These are phyloP conservation scores for Straminergon stramineum DNA, from an alignment of 225 moss, liverwort and hornwort species.

Conservation along the genomic window DNA sequence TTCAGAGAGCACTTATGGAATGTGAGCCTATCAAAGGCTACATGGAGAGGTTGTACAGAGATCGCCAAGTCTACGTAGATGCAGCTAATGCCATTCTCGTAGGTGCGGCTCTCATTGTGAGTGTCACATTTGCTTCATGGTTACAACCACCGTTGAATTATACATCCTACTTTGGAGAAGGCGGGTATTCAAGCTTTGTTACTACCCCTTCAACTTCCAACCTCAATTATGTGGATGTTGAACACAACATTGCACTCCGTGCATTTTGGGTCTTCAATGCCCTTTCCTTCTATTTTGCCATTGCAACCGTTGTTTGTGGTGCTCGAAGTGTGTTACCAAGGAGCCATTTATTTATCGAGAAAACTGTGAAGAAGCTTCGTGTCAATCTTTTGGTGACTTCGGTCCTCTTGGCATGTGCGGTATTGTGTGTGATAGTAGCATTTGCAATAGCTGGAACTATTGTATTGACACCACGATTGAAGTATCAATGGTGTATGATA, in stretches of 20 bases:
- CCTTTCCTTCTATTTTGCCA: background rate
- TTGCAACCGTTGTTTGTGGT: background rate
- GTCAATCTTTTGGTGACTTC: background rate
- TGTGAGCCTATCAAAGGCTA: background rate
- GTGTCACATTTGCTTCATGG: background rate
- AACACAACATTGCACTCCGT: background rate
- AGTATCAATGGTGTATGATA: background rate
- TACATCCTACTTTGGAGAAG: background rate
- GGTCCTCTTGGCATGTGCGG: background rate
- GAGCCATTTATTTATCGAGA: background rate
- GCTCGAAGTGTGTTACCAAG: background rate
- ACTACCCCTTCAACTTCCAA: background rate
- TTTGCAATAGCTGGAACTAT: background rate
- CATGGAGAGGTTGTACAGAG: background rate
- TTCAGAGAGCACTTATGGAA: too few species aligned
- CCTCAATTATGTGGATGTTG: background rate
- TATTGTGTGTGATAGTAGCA: background rate
- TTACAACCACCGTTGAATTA: background rate
- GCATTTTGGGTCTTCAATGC: background rate
- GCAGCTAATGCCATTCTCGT: background rate
- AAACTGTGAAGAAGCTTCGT: background rate
- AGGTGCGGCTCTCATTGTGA: background rate
- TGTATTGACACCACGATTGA: background rate
- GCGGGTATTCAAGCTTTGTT: background rate
- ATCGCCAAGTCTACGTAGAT: background rate